These are phyloP conservation scores for Populus tremula DNA, from an alignment of 345 rosid genomes.

Conservation along the genomic window DNA sequence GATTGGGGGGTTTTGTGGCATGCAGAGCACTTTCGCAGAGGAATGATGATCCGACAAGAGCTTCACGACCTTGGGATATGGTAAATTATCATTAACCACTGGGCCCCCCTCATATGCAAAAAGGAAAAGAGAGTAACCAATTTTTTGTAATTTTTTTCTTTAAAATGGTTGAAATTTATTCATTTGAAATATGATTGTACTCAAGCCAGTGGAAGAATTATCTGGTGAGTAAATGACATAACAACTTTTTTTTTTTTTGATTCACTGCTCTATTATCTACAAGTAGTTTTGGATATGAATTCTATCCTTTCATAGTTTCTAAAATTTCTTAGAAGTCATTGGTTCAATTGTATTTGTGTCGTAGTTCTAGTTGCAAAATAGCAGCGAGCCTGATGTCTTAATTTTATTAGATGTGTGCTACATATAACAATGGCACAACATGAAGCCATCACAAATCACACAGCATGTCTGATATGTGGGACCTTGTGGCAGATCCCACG, in stretches of 20 bases:
- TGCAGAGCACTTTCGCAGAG: constrained; percentile 87
- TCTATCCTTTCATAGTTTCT: background rate
- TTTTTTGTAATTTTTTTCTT: background rate
- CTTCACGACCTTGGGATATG: constrained; percentile 96
- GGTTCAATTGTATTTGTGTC: background rate
- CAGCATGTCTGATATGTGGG: background rate
- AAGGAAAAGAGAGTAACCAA: background rate
- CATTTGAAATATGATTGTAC: background rate
- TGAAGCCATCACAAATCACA: background rate
- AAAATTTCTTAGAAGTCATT: background rate
- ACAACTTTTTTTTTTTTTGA: background rate
- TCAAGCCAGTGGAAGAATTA: background rate
- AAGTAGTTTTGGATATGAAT: background rate
- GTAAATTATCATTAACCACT: constrained; percentile 35
- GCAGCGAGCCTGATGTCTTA: background rate
- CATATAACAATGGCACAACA: background rate
- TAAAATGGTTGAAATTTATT: background rate
- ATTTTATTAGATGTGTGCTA: background rate
- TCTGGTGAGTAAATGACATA: background rate
- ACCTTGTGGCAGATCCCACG: background rate
- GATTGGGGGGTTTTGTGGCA: constrained; percentile 97
- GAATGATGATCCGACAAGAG: constrained; percentile 82
- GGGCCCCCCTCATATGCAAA: background rate
- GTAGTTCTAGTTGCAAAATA: constrained; percentile 1
- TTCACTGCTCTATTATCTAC: background rate